Conservation (phyloP, 2,329 filamentous ascomycete genomes). For the Acrocalymma vagum region DNA sequence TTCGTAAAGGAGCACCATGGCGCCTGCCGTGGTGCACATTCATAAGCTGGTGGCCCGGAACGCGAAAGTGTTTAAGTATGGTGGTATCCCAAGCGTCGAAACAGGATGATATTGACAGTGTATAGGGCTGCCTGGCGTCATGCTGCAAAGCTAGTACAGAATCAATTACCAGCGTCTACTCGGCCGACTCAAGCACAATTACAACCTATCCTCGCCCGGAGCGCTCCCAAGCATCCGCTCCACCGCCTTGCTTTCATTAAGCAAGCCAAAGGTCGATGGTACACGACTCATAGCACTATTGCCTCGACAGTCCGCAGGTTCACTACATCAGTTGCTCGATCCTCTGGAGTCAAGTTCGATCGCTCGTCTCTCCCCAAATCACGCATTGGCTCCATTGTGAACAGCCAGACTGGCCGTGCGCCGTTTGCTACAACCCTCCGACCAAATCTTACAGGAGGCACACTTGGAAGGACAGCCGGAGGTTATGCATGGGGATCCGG, state of each 20-base stretch:
- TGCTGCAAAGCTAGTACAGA: slow-evolving; percentile 55
- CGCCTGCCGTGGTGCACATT: slow-evolving; percentile 46
- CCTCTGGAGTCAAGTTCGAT: slow-evolving; percentile 54
- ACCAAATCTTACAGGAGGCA: slow-evolving; percentile 90
- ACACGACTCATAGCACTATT: slow-evolving; percentile 63
- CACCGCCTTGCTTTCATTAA: slow-evolving; percentile 70
- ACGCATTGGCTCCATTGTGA: slow-evolving; percentile 63
- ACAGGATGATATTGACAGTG: slow-evolving; percentile 21
- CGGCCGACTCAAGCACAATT: slow-evolving; percentile 59
- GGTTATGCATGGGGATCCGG: slow-evolving; percentile 84
- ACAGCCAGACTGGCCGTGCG: slow-evolving; percentile 74
- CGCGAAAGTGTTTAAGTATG: slow-evolving; percentile 51
- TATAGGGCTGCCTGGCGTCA: slow-evolving; percentile 58
- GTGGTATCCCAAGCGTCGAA: slow-evolving; percentile 12
- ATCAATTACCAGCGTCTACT: slow-evolving; percentile 52
- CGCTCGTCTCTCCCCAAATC: slow-evolving; percentile 65
- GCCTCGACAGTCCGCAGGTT: slow-evolving; percentile 59
- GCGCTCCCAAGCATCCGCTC: slow-evolving; percentile 65
- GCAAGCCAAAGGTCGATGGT: slow-evolving; percentile 70
- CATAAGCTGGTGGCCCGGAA: slow-evolving; percentile 52
- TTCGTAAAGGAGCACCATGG: slow-evolving; percentile 41
- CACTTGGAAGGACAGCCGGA: slow-evolving; percentile 83
- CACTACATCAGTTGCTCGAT: slow-evolving; percentile 55
- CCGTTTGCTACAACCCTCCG: slow-evolving; percentile 90
- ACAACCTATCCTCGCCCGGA: slow-evolving; percentile 68